Evolutionary conservation across 129 eudicot genomes (phyloP).

Genomic region (Ambrosia artemisiifolia): DNA sequence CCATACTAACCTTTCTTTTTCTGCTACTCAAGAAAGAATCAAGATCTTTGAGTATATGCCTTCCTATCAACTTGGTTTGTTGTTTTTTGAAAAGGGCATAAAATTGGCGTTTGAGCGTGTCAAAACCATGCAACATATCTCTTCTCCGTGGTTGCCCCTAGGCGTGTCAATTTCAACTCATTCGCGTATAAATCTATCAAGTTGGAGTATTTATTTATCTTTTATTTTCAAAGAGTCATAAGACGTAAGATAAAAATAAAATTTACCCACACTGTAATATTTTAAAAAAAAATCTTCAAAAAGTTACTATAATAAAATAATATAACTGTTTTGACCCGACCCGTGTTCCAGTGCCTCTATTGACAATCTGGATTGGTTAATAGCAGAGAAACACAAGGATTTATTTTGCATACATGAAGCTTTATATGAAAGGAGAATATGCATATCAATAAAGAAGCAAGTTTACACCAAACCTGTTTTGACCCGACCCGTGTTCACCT

Average conservation of each 20-base stretch:
- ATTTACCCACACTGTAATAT: neutral
- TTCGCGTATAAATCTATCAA: neutral
- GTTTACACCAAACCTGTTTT: no score
- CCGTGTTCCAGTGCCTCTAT: no score
- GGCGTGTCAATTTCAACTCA: neutral
- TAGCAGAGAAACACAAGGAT: neutral
- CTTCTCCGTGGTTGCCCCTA: neutral
- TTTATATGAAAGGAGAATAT: conserved; percentile 14
- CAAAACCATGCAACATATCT: conserved; percentile 14
- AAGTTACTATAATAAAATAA: no score
- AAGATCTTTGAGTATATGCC: conserved; percentile 20
- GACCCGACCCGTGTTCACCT: neutral
- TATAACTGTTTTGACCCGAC: neutral
- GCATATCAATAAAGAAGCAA: conserved; percentile 15
- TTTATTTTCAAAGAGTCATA: neutral
- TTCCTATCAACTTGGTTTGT: conserved; percentile 27
- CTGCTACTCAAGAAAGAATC: conserved; percentile 17
- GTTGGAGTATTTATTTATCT: neutral
- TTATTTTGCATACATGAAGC: neutral
- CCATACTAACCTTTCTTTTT: neutral
- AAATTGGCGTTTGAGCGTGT: neutral
- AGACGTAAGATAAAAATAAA: neutral
- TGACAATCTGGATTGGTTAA: neutral
- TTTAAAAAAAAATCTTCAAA: neutral
- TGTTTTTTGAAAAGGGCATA: conserved; percentile 15